phyloP scores from a whole-genome alignment of 2,329 filamentous ascomycete genomes.

The Dothistroma pini region DNA sequence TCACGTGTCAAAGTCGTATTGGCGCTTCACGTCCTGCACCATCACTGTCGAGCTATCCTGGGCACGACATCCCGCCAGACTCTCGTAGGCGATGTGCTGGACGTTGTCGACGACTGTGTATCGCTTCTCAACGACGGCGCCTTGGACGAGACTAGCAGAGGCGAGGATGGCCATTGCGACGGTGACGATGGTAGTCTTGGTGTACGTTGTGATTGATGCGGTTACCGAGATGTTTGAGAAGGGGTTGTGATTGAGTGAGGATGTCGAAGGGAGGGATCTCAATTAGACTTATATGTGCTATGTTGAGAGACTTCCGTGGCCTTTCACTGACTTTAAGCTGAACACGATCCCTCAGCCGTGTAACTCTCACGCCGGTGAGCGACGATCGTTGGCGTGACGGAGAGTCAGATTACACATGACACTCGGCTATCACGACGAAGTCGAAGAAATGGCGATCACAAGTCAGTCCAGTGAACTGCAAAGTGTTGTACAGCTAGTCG shows the following conservation, averaged over 20 bases:
- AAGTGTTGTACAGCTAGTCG: not conserved
- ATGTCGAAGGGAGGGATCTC: not conserved
- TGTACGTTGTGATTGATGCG: not conserved
- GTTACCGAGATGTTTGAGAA: not conserved
- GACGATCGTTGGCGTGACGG: not conserved
- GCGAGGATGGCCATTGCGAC: constrained; percentile 4
- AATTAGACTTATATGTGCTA: not conserved
- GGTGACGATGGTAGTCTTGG: not conserved
- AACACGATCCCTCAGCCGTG: not conserved
- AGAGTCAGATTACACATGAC: not conserved
- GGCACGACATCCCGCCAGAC: no score
- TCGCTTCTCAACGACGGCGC: constrained; percentile 13
- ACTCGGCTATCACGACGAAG: not conserved
- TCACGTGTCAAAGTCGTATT: no score
- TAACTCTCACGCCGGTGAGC: not conserved
- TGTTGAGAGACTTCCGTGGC: not conserved
- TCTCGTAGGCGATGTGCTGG: no score
- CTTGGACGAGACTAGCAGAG: constrained; percentile 7
- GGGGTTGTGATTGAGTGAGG: not conserved
- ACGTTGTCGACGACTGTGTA: constrained; percentile 12
- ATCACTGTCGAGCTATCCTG: no score
- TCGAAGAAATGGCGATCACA: not conserved
- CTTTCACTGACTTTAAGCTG: not conserved
- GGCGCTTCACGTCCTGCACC: no score
- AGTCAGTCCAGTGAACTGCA: not conserved